Base-by-base conservation (phyloP, 129 eudicot genomes). In the Gnaphalium uliginosum region DNA sequence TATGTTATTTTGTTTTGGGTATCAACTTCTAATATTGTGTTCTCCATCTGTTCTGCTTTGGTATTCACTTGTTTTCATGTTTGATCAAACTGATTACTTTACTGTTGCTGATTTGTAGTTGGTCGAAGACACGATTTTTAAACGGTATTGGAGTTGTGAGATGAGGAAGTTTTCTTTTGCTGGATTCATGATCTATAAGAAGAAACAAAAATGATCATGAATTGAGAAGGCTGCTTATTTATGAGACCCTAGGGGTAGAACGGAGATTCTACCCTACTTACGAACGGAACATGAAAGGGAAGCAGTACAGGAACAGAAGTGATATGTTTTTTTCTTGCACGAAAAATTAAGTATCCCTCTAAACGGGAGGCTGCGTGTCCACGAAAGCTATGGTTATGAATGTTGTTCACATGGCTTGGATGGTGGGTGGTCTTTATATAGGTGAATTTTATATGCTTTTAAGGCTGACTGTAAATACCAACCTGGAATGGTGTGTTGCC, bases 111-210 rank as follows among this genome's bases (percentile, higher is more conserved):
- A 71, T 67, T 22, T 79, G 81, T 81, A 83, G 86, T 53, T 67
- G 79, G 75, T 76, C 43, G 66, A 74, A 70, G 83, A 68, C 39
- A 30, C 46, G 77, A 59, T 74, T 59, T 76, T 67, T 82, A 69
- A 66, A 33, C 66, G 35, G 54, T 83, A 78, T 69, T 83, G 83
- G 81, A 75, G 77, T 68, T 78, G 76, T 83, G 78, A 75, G 78
- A 33, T 46, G 41, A 61, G 62, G 46, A 48, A 43, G 43, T 65
- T 78, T 75, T 83, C 65, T 72, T 78, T 59, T 82, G 81, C 85
- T 75, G 71, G 85, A 59, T 59, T 74, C 80, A 48, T 46, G 66
- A 69, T 78, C 64, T 57, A 5, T 13, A 29, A 76, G 73, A 54
- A 59, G 76, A 73, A 69, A 75, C 69, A 73, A 74, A 65, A 74